Conservation (phyloP, 495 filamentous ascomycete genomes). For the Penicillium canescens region DNA sequence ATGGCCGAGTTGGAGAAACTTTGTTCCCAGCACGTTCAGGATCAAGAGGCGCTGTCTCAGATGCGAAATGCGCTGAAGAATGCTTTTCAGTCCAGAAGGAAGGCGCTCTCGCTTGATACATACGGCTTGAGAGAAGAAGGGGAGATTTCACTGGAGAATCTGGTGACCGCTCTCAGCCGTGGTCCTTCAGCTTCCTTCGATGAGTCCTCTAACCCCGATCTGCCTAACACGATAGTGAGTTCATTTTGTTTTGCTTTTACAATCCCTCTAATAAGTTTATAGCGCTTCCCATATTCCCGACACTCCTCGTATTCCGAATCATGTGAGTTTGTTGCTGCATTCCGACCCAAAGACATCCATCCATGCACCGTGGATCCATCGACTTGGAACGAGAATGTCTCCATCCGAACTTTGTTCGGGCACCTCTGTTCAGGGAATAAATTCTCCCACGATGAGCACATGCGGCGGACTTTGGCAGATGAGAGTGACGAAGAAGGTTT, state of each 20-base stretch:
- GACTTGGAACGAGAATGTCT: slow-evolving; percentile 61
- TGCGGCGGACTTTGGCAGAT: slow-evolving; percentile 41
- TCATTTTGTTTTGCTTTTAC: not conserved
- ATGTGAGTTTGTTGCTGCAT: slow-evolving; percentile 64
- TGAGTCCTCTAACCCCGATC: not conserved
- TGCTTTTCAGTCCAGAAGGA: slow-evolving; percentile 36
- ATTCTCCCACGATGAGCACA: slow-evolving; percentile 68
- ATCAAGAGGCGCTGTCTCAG: slow-evolving; percentile 30
- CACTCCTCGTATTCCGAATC: slow-evolving; percentile 87
- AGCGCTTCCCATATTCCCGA: slow-evolving; percentile 81
- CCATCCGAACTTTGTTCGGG: slow-evolving; percentile 70
- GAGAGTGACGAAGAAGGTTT: slow-evolving; percentile 18
- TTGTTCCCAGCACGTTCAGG: slow-evolving; percentile 43
- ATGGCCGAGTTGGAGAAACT: slow-evolving; percentile 48
- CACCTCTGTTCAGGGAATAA: slow-evolving; percentile 57
- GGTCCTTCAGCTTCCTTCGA: slow-evolving; percentile 5
- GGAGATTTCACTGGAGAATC: slow-evolving; percentile 45
- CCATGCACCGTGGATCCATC: slow-evolving; percentile 76
- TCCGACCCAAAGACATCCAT: slow-evolving; percentile 75
- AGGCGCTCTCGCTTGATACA: slow-evolving; percentile 40
- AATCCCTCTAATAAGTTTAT: slow-evolving; percentile 2
- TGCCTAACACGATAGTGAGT: slow-evolving; percentile 26
- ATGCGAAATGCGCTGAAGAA: slow-evolving; percentile 32
- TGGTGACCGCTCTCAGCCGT: slow-evolving; percentile 39
- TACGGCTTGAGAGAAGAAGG: slow-evolving; percentile 40